Evolutionary conservation across 1,284 basidiomycete genomes (phyloP), one percentile per base, ranked within the genome.

Genomic region (Ceratobasidium sp.): DNA sequence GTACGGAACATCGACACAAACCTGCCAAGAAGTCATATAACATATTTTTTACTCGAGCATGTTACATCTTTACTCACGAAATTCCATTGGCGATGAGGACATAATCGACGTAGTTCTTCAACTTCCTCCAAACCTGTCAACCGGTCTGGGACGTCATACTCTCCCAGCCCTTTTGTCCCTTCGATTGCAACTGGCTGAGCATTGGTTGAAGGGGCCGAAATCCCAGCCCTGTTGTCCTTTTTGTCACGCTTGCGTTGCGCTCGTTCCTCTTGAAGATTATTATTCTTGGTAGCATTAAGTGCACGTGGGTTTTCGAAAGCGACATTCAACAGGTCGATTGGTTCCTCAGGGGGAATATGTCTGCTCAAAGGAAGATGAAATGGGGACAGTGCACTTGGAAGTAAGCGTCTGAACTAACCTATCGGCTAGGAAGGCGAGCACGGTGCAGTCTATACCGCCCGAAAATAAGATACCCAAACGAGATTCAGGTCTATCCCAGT

Each of bases 301-400:
- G 92, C 91, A 2, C 94, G 89, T 11, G 95, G 95, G 81, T 98
- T 98, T 82, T 98, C 95, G 80, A 99, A 99, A 0, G 95, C 95
- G 2, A 99, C 96, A 81, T 99, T 99, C 29, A 99, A 85, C 0
- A 99, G 85, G 81, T 99, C 97, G 74, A 99, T 96, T 0, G 95
- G 92, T 82, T 96, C 94, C 51, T 88, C 86, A 6, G 84, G 75
- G 1, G 94, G 91, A 34, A 95, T 81, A 81, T 93, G 89, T 71
- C 94, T 95, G 78, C 46, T 69, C 11, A 57, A 15, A n/a, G 59
- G 49, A 29, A 59, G 69, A 37, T 59, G 17, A 37, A 15, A 59
- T 2, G 65, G 32, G 25, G 46, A 66, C 17, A 19, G 44, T 43
- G 25, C 44, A 29, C 13, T 29, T 56, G 59, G 46, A 69, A 59